Evolutionary conservation across 2,329 filamentous ascomycete species (phyloP).

Genomic region (Mariannaea sp.): DNA sequence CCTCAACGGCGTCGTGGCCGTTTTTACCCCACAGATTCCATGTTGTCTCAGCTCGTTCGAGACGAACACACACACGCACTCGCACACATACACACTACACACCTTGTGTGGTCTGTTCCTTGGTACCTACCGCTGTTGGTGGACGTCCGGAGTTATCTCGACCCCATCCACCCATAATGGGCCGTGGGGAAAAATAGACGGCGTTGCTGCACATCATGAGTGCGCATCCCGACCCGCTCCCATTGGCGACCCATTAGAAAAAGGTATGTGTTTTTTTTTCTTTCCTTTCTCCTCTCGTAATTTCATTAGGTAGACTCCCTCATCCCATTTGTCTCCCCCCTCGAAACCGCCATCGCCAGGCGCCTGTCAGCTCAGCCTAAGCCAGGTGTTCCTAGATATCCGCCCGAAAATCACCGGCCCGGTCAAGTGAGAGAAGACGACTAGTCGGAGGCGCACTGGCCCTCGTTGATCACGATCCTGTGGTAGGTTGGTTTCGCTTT

Average conservation of each 20-base stretch:
- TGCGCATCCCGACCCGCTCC: constrained; percentile 17
- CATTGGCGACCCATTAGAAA: background rate
- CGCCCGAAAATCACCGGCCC: constrained; percentile 9
- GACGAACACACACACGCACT: constrained; percentile 25
- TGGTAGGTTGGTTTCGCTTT: background rate
- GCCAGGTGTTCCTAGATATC: constrained; percentile 9
- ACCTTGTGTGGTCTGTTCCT: constrained; percentile 4
- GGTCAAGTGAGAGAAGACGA: constrained; percentile 9
- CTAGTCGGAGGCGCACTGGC: no score
- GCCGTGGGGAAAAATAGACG: constrained; percentile 18
- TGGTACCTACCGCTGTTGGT: background rate
- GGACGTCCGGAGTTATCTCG: constrained; percentile 1
- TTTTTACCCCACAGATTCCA: constrained; percentile 30
- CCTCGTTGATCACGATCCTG: no score
- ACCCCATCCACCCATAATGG: constrained; percentile 12
- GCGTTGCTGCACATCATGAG: constrained; percentile 21
- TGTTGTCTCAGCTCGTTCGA: constrained; percentile 22
- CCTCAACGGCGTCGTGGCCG: background rate
- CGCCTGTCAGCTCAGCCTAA: constrained; percentile 2
- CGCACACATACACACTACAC: background rate
- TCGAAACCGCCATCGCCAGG: constrained; percentile 3
- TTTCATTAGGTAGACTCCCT: background rate
- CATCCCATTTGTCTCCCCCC: background rate
- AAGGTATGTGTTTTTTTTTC: background rate
- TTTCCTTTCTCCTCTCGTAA: background rate